phyloP scores from a whole-genome alignment of 345 rosid species.

The Populus pruinosa region DNA sequence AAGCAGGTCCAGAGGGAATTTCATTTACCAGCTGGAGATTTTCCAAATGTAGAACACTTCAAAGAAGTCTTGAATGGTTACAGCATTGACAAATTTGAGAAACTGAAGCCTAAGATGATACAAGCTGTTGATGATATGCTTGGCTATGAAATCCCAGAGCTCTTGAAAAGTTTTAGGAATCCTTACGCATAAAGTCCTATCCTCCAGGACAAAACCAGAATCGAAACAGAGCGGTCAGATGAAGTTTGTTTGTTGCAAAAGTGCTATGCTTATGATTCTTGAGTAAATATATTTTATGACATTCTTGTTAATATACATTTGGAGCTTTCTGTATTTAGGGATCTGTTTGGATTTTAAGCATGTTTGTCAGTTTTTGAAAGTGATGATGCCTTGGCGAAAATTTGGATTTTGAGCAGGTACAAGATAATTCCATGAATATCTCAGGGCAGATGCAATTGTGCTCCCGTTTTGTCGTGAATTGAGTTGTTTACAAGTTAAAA shows the following conservation, averaged over 20 bases:
- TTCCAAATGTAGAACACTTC: constrained; percentile 79
- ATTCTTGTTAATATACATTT: background rate
- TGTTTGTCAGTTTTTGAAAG: background rate
- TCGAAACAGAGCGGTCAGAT: background rate
- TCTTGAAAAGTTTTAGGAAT: constrained; percentile 71
- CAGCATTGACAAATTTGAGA: constrained; percentile 83
- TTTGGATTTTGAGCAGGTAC: background rate
- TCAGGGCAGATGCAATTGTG: no score
- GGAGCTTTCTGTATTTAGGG: background rate
- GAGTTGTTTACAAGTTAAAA: no score
- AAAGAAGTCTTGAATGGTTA: constrained; percentile 70
- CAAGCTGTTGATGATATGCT: constrained; percentile 91
- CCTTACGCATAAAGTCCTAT: constrained; percentile 47
- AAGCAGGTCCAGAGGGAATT: constrained; percentile 79
- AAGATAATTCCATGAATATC: no score
- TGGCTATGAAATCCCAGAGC: constrained; percentile 83
- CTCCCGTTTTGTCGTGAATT: no score
- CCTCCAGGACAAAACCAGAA: no score
- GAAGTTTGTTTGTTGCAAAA: background rate
- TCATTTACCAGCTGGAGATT: constrained; percentile 88
- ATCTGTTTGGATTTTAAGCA: background rate
- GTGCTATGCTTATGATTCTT: background rate
- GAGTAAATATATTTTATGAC: background rate
- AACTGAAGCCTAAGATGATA: constrained; percentile 83
- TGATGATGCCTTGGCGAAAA: background rate